phyloP scores from a whole-genome alignment of 306 rosid species.

The Medicago arabica region DNA sequence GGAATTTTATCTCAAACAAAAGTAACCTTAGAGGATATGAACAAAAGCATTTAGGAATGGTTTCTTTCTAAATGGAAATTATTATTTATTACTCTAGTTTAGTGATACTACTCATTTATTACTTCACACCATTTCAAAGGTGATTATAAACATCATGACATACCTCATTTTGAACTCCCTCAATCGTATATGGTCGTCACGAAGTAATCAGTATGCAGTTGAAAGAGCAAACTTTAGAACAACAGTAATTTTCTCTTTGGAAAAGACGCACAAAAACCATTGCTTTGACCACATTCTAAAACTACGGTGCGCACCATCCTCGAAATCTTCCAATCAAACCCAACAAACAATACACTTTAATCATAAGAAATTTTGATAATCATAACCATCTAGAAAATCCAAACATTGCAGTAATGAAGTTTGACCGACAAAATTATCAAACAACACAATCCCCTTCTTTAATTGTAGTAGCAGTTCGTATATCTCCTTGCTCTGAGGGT shows the following conservation, averaged over 20 bases:
- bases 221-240: neutral
- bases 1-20: constrained; percentile 2
- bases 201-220: neutral
- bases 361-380: constrained; percentile 18
- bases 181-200: neutral
- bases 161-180: constrained; percentile 63
- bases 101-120: neutral
- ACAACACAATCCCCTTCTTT: constrained; percentile 54
- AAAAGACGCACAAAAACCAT: neutral
- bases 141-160: constrained; percentile 15
- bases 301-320: neutral
- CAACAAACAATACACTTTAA: constrained; percentile 20
- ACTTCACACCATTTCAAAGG: constrained; percentile 19
- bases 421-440: constrained; percentile 17
- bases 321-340: constrained; percentile 37
- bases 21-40: neutral
- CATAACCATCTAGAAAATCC: constrained; percentile 19
- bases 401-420: neutral
- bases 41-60: neutral
- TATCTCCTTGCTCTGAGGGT: constrained; percentile 55
- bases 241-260: neutral
- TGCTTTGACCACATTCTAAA: neutral
- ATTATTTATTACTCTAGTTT: neutral
- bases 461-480: constrained; percentile 53
- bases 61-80: neutral